Conservation (phyloP, 2,329 filamentous ascomycete genomes). For the Epichloe brachyelytri region DNA sequence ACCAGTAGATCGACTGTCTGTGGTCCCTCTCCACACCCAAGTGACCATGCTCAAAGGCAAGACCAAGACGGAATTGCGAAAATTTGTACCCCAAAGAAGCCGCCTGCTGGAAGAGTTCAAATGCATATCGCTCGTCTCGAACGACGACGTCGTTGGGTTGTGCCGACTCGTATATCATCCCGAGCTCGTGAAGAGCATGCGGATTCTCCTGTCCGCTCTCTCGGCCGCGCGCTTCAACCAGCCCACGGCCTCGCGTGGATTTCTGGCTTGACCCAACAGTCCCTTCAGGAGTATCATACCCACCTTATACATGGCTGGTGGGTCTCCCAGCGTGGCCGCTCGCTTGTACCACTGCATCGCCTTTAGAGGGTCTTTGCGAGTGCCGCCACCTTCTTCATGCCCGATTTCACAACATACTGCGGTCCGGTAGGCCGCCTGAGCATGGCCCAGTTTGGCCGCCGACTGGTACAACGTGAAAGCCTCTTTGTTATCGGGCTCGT, state of each 20-base stretch:
- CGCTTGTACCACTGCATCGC: constrained; percentile 98
- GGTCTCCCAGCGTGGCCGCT: constrained; percentile 78
- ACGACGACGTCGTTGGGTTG: constrained; percentile 59
- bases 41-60: constrained; percentile 78
- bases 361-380: constrained; percentile 78
- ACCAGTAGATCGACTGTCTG: constrained; percentile 81
- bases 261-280: constrained; percentile 72
- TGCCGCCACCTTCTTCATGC: constrained; percentile 86
- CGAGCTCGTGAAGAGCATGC: constrained; percentile 85
- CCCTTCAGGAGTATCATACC: constrained; percentile 94
- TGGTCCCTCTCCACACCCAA: constrained; percentile 75
- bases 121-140: constrained; percentile 69
- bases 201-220: constrained; percentile 81
- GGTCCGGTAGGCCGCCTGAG: constrained; percentile 80
- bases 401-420: constrained; percentile 97
- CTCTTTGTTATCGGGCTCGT: constrained; percentile 76
- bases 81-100: constrained; percentile 89
- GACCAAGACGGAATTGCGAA: constrained; percentile 80
- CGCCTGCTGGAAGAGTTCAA: constrained; percentile 72
- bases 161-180: constrained; percentile 50
- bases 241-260: constrained; percentile 71
- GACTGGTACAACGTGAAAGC: constrained; percentile 90
- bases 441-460: constrained; percentile 78
- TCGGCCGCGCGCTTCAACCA: constrained; percentile 94
- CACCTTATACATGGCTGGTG: constrained; percentile 95